phyloP scores from a whole-genome alignment of 768 basidiomycete species.

The Tricholoma sp. region DNA sequence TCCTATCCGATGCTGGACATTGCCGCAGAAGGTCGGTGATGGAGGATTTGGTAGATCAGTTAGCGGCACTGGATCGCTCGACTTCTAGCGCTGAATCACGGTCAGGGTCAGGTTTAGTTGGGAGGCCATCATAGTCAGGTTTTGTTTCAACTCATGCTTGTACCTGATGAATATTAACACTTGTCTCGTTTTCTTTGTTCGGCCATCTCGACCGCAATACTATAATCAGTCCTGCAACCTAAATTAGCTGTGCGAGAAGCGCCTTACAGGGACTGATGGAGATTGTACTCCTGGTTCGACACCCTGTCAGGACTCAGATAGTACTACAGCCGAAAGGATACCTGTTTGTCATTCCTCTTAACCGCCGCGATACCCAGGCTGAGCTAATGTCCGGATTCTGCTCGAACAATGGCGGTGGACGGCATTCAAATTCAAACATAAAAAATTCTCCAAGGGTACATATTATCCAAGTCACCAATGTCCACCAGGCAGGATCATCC shows the following conservation, averaged over 20 bases:
- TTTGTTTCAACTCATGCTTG: neutral
- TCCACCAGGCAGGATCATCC: neutral
- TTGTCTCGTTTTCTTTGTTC: neutral
- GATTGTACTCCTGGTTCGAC: too few species aligned
- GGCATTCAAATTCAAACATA: neutral
- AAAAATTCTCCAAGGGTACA: neutral
- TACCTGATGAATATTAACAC: neutral
- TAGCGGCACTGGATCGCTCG: conserved; percentile 58
- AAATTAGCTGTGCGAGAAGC: neutral
- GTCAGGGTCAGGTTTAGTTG: conserved; percentile 15
- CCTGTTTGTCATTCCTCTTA: neutral
- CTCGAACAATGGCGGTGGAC: neutral
- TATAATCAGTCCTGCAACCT: neutral
- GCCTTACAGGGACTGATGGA: neutral
- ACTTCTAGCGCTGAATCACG: neutral
- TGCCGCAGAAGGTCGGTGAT: conserved; percentile 51
- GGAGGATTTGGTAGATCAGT: conserved; percentile 77
- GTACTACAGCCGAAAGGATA: too few species aligned
- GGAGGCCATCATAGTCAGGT: conserved; percentile 1
- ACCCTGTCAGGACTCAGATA: neutral
- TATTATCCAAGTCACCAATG: too few species aligned
- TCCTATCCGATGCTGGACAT: conserved; percentile 8
- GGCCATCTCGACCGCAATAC: too few species aligned
- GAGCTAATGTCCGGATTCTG: neutral
- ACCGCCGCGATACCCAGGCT: neutral